These are phyloP conservation scores for Colletotrichum horii DNA, from an alignment of 2,329 filamentous ascomycete genomes.

Conservation along the genomic window DNA sequence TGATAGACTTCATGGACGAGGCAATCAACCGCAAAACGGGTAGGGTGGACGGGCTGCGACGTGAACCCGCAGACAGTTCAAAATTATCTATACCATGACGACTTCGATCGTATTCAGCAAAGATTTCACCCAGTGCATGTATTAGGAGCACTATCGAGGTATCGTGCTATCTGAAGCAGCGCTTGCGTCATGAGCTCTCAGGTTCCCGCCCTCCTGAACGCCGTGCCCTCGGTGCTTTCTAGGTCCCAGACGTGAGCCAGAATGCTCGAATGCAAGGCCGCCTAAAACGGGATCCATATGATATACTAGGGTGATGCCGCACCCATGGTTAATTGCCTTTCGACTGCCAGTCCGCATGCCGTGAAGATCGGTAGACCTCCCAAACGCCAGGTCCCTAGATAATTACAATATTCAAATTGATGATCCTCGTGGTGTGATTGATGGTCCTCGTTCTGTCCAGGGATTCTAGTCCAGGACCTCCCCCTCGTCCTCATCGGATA, in stretches of 20 bases:
- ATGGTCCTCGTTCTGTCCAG: background rate
- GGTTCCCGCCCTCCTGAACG: background rate
- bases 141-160: background rate
- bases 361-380: background rate
- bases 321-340: background rate
- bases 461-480: conserved; percentile 36
- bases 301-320: background rate
- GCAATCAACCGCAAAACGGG: conserved; percentile 38
- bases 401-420: conserved; percentile 6
- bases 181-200: conserved; percentile 2
- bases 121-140: background rate
- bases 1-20: conserved; percentile 66
- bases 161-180: background rate
- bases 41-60: conserved; percentile 6
- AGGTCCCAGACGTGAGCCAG: background rate
- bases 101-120: background rate
- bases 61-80: conserved; percentile 3
- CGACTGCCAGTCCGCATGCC: background rate
- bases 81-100: background rate
- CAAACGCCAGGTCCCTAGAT: conserved; percentile 8
- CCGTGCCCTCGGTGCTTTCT: background rate
- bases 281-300: background rate
- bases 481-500: conserved; percentile 53
- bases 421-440: background rate
- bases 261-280: background rate